Evolutionary conservation across 345 rosid genomes (phyloP).

Genomic region (Geranium rotundifolium): DNA sequence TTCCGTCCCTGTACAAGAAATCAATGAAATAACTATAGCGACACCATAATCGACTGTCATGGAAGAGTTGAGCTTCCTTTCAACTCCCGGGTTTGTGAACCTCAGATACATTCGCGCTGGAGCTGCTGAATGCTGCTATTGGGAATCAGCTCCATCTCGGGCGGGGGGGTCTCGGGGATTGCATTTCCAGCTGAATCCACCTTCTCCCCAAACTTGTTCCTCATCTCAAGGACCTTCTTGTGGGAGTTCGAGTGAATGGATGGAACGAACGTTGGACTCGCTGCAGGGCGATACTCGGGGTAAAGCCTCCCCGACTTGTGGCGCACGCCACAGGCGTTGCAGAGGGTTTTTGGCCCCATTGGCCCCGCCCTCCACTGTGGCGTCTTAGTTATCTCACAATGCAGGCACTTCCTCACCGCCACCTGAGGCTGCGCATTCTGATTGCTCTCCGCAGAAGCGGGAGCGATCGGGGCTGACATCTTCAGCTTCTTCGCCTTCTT

Average conservation of each 20-base stretch:
- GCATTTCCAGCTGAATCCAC: slow-evolving; percentile 2
- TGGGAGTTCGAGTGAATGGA: slow-evolving; percentile 92
- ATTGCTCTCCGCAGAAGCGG: slow-evolving; percentile 20
- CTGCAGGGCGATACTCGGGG: slow-evolving; percentile 98
- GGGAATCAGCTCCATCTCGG: slow-evolving; percentile 28
- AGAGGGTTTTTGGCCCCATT: slow-evolving; percentile 93
- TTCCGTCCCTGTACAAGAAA: slow-evolving; percentile 47
- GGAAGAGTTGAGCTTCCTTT: too few relatives aligned
- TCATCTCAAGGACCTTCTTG: slow-evolving; percentile 89
- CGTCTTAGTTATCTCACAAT: slow-evolving; percentile 88
- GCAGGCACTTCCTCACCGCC: slow-evolving; percentile 76
- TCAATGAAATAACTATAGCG: slow-evolving; percentile 25
- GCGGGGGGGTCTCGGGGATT: slow-evolving; percentile 8
- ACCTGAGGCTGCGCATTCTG: slow-evolving; percentile 29
- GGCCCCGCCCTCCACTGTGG: slow-evolving; percentile 99
- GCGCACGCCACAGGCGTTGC: slow-evolving; percentile 98
- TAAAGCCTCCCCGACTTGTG: slow-evolving; percentile 91
- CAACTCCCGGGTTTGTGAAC: neutral
- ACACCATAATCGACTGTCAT: slow-evolving; percentile 8
- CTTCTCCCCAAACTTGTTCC: slow-evolving; percentile 30
- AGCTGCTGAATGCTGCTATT: slow-evolving; percentile 15
- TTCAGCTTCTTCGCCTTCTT: slow-evolving; percentile 64
- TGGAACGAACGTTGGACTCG: slow-evolving; percentile 88
- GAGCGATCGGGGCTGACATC: slow-evolving; percentile 27
- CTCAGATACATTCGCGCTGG: neutral